Evolutionary conservation across 805 yeast species (phyloP), one percentile per base, ranked within the genome.

Genomic region (Wickerhamomyces chaumierensis): DNA sequence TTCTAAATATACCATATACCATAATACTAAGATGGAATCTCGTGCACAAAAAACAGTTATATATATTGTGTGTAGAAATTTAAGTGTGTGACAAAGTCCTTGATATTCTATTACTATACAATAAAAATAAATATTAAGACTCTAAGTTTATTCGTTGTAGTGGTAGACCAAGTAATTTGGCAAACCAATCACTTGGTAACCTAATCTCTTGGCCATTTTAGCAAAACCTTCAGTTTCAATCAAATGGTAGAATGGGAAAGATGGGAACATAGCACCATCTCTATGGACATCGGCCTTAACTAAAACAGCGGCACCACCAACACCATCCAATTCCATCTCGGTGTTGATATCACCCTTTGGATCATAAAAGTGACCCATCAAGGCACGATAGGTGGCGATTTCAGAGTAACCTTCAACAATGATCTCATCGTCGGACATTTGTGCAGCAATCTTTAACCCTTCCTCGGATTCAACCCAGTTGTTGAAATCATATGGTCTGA

Each of bases 261-360:
- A 84, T 15, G 99, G 98, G 75, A 92, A 92, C 96, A 92, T 90
- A 39, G 97, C 97, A 37, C 99, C 99, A 60, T 92, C 98, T 58
- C 98, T 73, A 62, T 92, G 99, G 39, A 92, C 99, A 49, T 88
- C 96, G 11, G 96, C 95, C 56, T 90, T 86, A 23, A 92, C 99
- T 62, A 92, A 59, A 25, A 94, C 78, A 33, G 96, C 94, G 18
- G 96, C 95, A 45, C 96, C 97, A 39, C 98, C 98, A 41, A 92
- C 97, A 57, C 99, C 98, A 58, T 92, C 97, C 42, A 92, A 69
- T 35, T 73, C 75, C 83, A 92, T 81, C 55, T 80, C 90, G 3
- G 78, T 71, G 47, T 70, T 66, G 12, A 54, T 42, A 41, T 78
- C 79, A 20, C 82, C 92, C 7, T 67, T 63, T 4, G 77, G 62